Base-by-base conservation (phyloP, 805 yeast species). In the Candida taoyuanica region DNA sequence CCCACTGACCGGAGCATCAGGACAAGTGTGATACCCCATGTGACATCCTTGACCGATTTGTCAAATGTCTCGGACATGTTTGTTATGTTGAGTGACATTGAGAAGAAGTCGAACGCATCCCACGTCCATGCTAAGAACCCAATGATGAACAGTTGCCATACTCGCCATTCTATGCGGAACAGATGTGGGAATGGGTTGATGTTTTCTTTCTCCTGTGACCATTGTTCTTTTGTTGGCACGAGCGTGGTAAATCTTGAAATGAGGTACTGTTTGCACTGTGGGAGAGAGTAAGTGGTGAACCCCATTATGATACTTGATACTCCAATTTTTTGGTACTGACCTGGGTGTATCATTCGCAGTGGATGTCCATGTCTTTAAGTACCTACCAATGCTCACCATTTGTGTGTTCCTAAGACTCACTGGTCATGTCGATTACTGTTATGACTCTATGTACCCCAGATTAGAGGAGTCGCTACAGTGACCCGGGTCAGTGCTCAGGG, bases 1-100 rank as follows among this genome's bases (percentile, higher is more conserved):
- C 85, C 85, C 16, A 78, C 74, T 3, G 84, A 72, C 60, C 85
- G 67, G 44, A 79, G 64, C 85, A 79, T 79, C 28, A 79, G 67
- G 32, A 79, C 85, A 44, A 79, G 63, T 1, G 85, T 78, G 49
- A 79, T 74, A 31, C 57, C 60, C 58, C 85, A 78, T 5, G 82
- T 73, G 36, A 78, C 65, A 38, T 71, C 73, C 42, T 65, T 74
- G 31, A 73, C 74, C 14, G 67, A 41, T 16, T 55, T 64, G 25
- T 62, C 65, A 29, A 78, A 66, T 37, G 64, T 63, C 6, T 52
- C 36, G n/a, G 84, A 80, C 41, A 78, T 62, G 12, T 50, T 57
- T 0, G 70, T 26, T 6, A 71, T 74, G 49, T 75, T 74, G 27
- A 77, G 58, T 6, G 80, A 72, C 13, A 75, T 76, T 8, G 74